Evolutionary conservation across 2,329 filamentous ascomycete species (phyloP).

Genomic region (Xylariaceae sp.): DNA sequence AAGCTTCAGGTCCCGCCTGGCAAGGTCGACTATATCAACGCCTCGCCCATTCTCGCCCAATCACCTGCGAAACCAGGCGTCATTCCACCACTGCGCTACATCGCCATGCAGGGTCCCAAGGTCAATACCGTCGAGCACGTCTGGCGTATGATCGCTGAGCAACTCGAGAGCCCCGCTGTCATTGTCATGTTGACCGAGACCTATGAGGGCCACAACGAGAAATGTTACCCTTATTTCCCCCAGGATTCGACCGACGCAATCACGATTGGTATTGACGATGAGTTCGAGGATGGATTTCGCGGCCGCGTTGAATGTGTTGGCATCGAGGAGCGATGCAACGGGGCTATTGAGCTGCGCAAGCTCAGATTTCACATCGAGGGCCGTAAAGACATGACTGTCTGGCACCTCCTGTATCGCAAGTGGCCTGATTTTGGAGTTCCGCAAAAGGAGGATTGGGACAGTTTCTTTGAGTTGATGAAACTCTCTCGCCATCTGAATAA

Average conservation of each 20-base stretch:
- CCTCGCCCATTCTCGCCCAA: conserved; percentile 63
- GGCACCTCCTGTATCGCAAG: conserved; percentile 78
- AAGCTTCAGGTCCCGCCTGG: conserved; percentile 72
- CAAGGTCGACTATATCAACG: conserved; percentile 76
- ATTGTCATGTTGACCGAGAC: conserved; percentile 95
- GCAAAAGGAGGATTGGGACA: conserved; percentile 59
- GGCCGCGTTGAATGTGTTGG: conserved; percentile 67
- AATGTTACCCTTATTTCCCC: conserved; percentile 89
- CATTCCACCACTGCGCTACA: conserved; percentile 58
- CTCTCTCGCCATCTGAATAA: conserved; percentile 59
- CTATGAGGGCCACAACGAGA: conserved; percentile 70
- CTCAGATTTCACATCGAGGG: conserved; percentile 55
- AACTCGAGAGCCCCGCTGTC: conserved; percentile 66
- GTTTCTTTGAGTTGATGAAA: conserved; percentile 65
- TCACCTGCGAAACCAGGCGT: conserved; percentile 36
- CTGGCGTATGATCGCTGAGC: conserved; percentile 93
- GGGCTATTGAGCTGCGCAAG: conserved; percentile 69
- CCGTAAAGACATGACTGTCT: conserved; percentile 49
- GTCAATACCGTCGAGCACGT: conserved; percentile 71
- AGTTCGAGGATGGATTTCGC: conserved; percentile 63
- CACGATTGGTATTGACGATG: conserved; percentile 58
- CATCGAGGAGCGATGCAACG: conserved; percentile 51
- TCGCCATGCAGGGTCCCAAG: conserved; percentile 92
- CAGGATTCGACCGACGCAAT: conserved; percentile 47
- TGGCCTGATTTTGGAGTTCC: conserved; percentile 93